Percentiles rank a stretch among this genome's conserved stretches.
These are phyloP conservation scores for Dictyostelium purpureum DNA, from an alignment of 78 protist genomes.

Conservation along the genomic window DNA sequence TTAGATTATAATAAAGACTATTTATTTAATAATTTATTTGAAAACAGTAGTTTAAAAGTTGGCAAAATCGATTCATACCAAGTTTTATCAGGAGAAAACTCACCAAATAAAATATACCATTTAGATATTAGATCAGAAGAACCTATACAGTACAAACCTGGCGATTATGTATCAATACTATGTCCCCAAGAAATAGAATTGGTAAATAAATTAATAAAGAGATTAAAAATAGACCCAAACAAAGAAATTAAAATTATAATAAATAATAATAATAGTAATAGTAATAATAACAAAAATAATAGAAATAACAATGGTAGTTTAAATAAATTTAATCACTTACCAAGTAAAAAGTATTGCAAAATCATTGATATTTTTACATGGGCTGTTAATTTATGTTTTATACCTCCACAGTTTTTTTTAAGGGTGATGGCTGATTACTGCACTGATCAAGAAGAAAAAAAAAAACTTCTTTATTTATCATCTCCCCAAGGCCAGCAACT, in stretches of 20 bases:
- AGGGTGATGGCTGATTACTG: slow-evolving; percentile 15
- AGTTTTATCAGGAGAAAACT: slow-evolving; percentile 5
- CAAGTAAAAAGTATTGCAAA: background rate
- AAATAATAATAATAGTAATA: background rate
- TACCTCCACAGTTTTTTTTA: slow-evolving; percentile 58
- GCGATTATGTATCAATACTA: slow-evolving; percentile 42
- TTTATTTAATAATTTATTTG: background rate
- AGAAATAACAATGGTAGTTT: background rate
- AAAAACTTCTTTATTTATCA: slow-evolving; percentile 28
- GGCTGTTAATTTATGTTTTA: slow-evolving; percentile 14
- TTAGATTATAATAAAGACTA: no score
- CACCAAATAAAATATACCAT: slow-evolving; percentile 27
- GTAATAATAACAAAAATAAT: background rate
- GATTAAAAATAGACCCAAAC: background rate
- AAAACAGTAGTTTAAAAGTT: background rate
- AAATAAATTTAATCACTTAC: background rate
- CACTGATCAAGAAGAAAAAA: background rate
- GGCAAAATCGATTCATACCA: background rate
- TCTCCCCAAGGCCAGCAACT: background rate
- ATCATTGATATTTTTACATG: slow-evolving; percentile 45
- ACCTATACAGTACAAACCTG: slow-evolving; percentile 9
- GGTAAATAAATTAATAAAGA: slow-evolving; percentile 9
- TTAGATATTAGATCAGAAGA: slow-evolving; percentile 20
- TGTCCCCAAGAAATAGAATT: background rate
- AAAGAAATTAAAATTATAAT: slow-evolving; percentile 5